Evolutionary conservation across 2,329 filamentous ascomycete genomes (phyloP).

Genomic region (Teratosphaeriaceae sp.): DNA sequence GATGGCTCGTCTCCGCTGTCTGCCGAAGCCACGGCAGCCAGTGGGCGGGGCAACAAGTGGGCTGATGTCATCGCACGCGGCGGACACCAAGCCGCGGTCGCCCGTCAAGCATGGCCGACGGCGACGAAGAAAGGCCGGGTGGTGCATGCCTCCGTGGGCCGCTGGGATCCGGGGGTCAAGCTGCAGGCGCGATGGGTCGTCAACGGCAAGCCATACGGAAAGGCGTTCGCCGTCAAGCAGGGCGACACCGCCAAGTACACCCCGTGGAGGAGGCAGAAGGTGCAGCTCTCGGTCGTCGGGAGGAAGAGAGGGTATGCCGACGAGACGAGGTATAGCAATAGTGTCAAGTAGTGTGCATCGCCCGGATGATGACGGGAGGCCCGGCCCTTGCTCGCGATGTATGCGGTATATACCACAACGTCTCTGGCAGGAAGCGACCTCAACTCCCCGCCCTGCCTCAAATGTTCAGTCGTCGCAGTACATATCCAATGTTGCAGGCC

Average conservation of each 20-base stretch:
- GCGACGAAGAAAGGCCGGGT: conserved; percentile 13
- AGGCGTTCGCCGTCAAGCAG: conserved; percentile 22
- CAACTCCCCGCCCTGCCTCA: no score
- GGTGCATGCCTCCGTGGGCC: conserved; percentile 21
- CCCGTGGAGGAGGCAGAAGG: not conserved
- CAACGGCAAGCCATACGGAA: conserved; percentile 20
- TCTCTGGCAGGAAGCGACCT: no score
- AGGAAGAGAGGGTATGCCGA: conserved; percentile 4
- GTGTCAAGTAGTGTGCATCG: no score
- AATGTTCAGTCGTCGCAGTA: no score
- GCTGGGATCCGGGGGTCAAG: conserved; percentile 33
- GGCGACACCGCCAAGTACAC: conserved; percentile 12
- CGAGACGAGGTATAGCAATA: conserved; percentile 7
- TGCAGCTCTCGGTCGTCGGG: conserved; percentile 6
- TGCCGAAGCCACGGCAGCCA: conserved; percentile 13
- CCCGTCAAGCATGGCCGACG: conserved; percentile 25
- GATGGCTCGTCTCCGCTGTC: conserved; percentile 26
- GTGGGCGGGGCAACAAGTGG: conserved; percentile 29
- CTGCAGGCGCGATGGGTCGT: conserved; percentile 30
- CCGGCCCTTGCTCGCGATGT: no score
- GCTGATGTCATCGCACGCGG: conserved; percentile 28
- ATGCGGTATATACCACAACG: no score
- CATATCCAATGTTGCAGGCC: no score
- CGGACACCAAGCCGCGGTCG: conserved; percentile 29
- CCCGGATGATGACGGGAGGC: no score